Evolutionary conservation across 495 filamentous ascomycete genomes (phyloP).

Genomic region (Patellaria atrata): DNA sequence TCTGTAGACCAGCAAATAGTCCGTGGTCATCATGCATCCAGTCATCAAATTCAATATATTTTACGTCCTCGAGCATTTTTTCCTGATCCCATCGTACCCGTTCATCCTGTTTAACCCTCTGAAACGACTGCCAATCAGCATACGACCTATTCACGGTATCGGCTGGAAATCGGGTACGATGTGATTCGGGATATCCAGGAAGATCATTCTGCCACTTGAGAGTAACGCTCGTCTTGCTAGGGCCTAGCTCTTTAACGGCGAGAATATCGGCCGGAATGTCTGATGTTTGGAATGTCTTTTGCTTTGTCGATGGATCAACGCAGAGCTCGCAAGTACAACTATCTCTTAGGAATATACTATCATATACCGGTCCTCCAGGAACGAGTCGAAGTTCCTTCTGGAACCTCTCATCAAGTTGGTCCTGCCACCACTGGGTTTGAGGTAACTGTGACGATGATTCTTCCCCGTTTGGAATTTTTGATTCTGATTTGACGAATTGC

Average conservation of each 20-base stretch:
- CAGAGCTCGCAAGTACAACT: slow-evolving; percentile 56
- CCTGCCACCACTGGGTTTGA: too few species aligned
- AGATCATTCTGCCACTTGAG: slow-evolving; percentile 52
- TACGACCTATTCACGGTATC: too few species aligned
- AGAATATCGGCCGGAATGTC: slow-evolving; percentile 49
- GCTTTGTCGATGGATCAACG: slow-evolving; percentile 62
- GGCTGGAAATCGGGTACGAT: slow-evolving; percentile 30
- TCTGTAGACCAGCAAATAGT: slow-evolving; percentile 39
- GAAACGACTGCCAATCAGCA: too few species aligned
- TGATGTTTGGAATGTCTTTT: slow-evolving; percentile 63
- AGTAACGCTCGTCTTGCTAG: slow-evolving; percentile 34
- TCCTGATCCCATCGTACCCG: slow-evolving; percentile 30
- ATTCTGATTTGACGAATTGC: too few species aligned
- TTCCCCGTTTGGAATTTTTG: too few species aligned
- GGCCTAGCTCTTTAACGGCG: slow-evolving; percentile 18
- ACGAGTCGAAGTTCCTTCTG: too few species aligned
- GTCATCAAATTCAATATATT: slow-evolving; percentile 48
- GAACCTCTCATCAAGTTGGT: too few species aligned
- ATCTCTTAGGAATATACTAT: slow-evolving; percentile 54
- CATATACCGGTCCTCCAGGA: too few species aligned
- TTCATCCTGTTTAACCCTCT: slow-evolving; percentile 14
- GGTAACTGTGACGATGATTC: too few species aligned
- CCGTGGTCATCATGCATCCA: slow-evolving; percentile 45
- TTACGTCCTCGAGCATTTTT: slow-evolving; percentile 27
- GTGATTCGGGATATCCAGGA: slow-evolving; percentile 30